Conservation (phyloP, 2,329 filamentous ascomycete species). For the Talaromyces pinophilus region DNA sequence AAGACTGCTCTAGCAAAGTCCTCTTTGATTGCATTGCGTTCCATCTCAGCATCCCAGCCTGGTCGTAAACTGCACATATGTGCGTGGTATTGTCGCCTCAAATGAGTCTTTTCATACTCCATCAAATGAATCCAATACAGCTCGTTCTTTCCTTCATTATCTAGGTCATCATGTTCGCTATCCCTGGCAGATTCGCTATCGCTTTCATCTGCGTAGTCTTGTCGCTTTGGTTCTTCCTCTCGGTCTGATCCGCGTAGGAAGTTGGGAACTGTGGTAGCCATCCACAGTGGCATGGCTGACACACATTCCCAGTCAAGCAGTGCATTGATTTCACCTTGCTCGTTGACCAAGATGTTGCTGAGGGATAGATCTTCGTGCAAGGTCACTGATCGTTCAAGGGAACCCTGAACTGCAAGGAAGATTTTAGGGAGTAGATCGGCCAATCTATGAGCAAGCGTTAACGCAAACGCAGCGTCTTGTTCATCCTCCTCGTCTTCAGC, state of each 20-base stretch:
- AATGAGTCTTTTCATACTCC: conserved; percentile 25
- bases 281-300: conserved; percentile 27
- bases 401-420: conserved; percentile 1
- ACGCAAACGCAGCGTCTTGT: conserved; percentile 23
- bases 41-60: conserved; percentile 5
- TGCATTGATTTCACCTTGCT: conserved; percentile 23
- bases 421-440: background rate
- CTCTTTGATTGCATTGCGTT: background rate
- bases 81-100: conserved; percentile 25
- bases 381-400: conserved; percentile 24
- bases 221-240: conserved; percentile 14
- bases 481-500: conserved; percentile 24
- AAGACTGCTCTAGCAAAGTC: background rate
- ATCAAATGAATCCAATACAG: conserved; percentile 26
- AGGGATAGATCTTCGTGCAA: conserved; percentile 24
- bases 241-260: conserved; percentile 21
- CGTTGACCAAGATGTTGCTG: conserved; percentile 26
- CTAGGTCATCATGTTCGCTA: background rate
- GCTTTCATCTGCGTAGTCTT: conserved; percentile 18
- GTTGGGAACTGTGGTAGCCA: conserved; percentile 23
- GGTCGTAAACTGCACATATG: conserved; percentile 25
- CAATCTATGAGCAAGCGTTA: conserved; percentile 8
- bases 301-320: conserved; percentile 29
- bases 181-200: background rate
- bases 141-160: conserved; percentile 5